Conservation (phyloP, 2,329 filamentous ascomycete genomes). For the Penicillium sp. region DNA sequence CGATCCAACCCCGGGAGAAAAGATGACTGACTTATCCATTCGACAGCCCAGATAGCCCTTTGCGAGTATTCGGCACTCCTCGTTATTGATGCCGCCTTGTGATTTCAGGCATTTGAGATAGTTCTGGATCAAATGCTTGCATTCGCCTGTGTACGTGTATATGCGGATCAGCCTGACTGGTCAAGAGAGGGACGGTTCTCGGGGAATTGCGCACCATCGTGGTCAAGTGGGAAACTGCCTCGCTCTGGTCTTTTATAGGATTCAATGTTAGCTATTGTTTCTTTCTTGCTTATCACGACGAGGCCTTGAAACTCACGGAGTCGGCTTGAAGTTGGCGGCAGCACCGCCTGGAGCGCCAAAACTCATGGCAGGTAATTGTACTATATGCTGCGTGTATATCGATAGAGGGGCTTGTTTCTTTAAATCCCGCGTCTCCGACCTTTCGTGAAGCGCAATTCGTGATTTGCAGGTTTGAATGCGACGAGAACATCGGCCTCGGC, state of each 20-base stretch:
- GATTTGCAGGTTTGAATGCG: background rate
- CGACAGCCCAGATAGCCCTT: conserved; percentile 87
- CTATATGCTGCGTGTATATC: background rate
- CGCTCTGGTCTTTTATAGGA: conserved; percentile 67
- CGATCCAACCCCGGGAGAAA: background rate
- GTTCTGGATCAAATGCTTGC: conserved; percentile 78
- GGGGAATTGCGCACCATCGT: conserved; percentile 59
- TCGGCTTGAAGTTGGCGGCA: conserved; percentile 62
- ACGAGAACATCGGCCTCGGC: too few relatives aligned
- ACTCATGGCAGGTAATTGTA: conserved; percentile 33
- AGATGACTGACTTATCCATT: conserved; percentile 76
- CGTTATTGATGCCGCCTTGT: conserved; percentile 77
- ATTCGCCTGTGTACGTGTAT: conserved; percentile 64
- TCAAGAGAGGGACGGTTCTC: background rate
- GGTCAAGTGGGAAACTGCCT: conserved; percentile 93
- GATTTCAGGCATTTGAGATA: conserved; percentile 87
- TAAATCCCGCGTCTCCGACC: too few relatives aligned
- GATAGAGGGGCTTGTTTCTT: background rate
- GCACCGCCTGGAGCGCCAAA: conserved; percentile 70
- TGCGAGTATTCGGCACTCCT: conserved; percentile 77
- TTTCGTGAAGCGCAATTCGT: background rate
- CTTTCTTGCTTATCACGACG: background rate
- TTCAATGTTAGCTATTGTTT: background rate
- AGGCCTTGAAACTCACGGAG: conserved; percentile 53
- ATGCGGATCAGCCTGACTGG: background rate